These are phyloP conservation scores for Cercospora nicotianae DNA, from an alignment of 2,329 filamentous ascomycete species.

Conservation along the genomic window DNA sequence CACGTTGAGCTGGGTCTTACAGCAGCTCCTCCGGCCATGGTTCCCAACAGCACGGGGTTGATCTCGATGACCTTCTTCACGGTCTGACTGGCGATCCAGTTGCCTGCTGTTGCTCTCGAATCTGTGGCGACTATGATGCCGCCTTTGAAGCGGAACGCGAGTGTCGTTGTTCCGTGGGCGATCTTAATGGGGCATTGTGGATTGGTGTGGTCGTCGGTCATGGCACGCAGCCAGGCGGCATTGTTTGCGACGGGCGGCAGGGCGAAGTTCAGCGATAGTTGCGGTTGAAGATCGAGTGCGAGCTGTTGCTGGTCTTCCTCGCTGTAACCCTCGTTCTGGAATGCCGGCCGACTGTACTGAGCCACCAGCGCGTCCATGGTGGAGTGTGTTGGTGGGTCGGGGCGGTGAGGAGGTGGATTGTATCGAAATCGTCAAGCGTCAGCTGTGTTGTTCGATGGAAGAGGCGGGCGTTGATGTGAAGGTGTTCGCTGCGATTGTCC, in stretches of 20 bases:
- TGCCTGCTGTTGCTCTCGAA: constrained; percentile 92
- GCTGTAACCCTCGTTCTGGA: constrained; percentile 72
- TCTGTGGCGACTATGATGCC: constrained; percentile 98
- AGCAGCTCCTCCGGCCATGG: constrained; percentile 97
- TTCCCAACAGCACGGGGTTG: constrained; percentile 89
- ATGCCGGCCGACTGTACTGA: constrained; percentile 79
- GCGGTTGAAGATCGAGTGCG: constrained; percentile 67
- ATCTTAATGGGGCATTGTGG: constrained; percentile 98
- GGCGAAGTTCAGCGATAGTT: constrained; percentile 87
- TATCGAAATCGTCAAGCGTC: not conserved
- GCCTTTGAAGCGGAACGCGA: constrained; percentile 96
- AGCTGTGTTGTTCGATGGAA: not conserved
- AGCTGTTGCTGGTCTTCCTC: constrained; percentile 62
- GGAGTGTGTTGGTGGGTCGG: constrained; percentile 6
- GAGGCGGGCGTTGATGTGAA: constrained; percentile 8
- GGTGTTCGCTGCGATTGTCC: constrained; percentile 6
- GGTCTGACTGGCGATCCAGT: constrained; percentile 99
- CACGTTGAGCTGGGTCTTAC: constrained; percentile 48
- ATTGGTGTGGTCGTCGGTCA: constrained; percentile 96
- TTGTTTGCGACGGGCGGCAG: constrained; percentile 90
- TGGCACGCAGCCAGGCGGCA: constrained; percentile 90
- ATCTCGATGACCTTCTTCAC: constrained; percentile 99
- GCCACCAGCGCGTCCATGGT: constrained; percentile 90
- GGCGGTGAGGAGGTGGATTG: not conserved
- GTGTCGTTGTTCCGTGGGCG: constrained; percentile 95